These are phyloP conservation scores for Talaromyces thailandensis DNA, from an alignment of 495 filamentous ascomycete species.

Conservation along the genomic window DNA sequence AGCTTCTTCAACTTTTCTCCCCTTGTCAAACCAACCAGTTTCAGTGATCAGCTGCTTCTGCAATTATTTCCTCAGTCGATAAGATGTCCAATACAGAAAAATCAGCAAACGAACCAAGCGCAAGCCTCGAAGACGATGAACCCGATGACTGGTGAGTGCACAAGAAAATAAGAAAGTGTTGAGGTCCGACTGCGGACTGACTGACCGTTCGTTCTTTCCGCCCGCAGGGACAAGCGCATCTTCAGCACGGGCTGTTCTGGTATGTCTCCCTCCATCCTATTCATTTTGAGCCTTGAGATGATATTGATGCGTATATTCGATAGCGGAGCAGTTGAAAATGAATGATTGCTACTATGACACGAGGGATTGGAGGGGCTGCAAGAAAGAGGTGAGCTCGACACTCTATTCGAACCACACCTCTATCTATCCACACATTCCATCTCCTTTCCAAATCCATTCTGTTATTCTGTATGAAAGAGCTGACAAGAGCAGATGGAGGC, in stretches of 20 bases:
- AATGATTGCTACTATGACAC: constrained; percentile 94
- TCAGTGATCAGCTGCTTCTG: background rate
- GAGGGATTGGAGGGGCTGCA: constrained; percentile 91
- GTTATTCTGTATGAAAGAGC: background rate
- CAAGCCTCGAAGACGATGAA: constrained; percentile 65
- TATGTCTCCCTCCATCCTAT: constrained; percentile 26
- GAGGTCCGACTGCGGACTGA: constrained; percentile 14
- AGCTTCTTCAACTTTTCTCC: background rate
- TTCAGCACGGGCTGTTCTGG: constrained; percentile 92
- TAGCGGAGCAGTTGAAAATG: constrained; percentile 83
- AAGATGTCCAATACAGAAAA: constrained; percentile 33
- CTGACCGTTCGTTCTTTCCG: background rate
- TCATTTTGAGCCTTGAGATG: background rate
- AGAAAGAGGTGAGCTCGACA: constrained; percentile 61
- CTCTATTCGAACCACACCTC: background rate
- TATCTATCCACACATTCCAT: background rate
- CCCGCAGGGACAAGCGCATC: constrained; percentile 82
- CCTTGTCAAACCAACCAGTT: background rate
- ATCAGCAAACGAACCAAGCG: constrained; percentile 23
- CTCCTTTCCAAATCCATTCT: background rate
- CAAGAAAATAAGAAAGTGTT: background rate
- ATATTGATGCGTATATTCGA: background rate
- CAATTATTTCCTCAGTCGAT: background rate
- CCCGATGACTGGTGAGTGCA: constrained; percentile 81
- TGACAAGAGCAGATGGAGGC: constrained; percentile 64